Percentiles rank a stretch among this genome's conserved stretches.
phyloP scores from a whole-genome alignment of 1,284 basidiomycete species.

The Irpex sp. region DNA sequence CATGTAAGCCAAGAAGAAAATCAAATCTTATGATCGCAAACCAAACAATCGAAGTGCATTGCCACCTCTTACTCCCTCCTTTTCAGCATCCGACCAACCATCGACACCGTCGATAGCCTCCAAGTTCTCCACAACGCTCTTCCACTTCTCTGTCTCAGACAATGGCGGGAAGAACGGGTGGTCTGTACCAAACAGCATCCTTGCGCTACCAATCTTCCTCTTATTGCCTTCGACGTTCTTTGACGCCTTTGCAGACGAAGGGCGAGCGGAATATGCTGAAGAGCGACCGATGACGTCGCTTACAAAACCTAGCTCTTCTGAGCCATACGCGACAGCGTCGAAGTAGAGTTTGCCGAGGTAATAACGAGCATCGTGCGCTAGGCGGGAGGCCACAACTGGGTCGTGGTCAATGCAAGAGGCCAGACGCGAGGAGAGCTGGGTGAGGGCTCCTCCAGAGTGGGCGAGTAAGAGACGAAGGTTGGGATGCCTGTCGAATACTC shows the following conservation, averaged over 20 bases:
- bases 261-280: constrained; percentile 39
- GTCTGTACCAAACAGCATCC: constrained; percentile 83
- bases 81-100: constrained; percentile 60
- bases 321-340: constrained; percentile 82
- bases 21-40: constrained; percentile 3
- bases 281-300: constrained; percentile 67
- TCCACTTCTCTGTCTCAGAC: constrained; percentile 67
- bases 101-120: constrained; percentile 68
- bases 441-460: constrained; percentile 81
- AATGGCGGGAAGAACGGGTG: constrained; percentile 90
- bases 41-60: constrained; percentile 73
- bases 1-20: background rate
- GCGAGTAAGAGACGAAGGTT: constrained; percentile 73
- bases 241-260: constrained; percentile 28
- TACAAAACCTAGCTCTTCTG: constrained; percentile 79
- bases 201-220: constrained; percentile 38
- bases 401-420: constrained; percentile 84
- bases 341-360: constrained; percentile 78
- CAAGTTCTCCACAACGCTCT: constrained; percentile 79
- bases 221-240: constrained; percentile 16
- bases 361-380: constrained; percentile 80
- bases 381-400: constrained; percentile 66
- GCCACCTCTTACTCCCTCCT: constrained; percentile 60
- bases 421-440: constrained; percentile 77
- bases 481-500: constrained; percentile 77